Base-by-base conservation (phyloP, 768 basidiomycete genomes). In the Boletus eberwhitei region DNA sequence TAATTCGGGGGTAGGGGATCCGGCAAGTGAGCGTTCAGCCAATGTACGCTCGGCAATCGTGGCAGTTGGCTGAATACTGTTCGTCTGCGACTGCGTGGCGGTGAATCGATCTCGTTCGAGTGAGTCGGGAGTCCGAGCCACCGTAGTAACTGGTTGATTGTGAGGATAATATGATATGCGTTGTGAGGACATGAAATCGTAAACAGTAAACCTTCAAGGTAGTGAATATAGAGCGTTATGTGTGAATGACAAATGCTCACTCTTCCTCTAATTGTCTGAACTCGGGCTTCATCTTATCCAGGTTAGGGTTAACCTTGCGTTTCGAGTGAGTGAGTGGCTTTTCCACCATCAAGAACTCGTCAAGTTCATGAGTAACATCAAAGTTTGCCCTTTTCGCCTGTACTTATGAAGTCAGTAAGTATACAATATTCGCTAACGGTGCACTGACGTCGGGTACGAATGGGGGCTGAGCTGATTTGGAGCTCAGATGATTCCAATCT, bases 351-450 rank as follows among this genome's bases (percentile, higher is more conserved):
- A 99, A 72, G 64, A 98, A 89, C 70, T 99, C 97, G 68, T 99
- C 95, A 11, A 99, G 82, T 75, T 98, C 97, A 66, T 98, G 94
- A 35, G 93, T 86, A 36, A 97, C 88, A 67, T 99, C 96, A 71
- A 98, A 99, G 71, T 99, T 98, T n/a, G 94, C 91, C 72, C 88
- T 88, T 69, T 95, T 94, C 72, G 88, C 85, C 95, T 99, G 66
- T 26, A 34, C 21, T 19, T 12, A 21, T 26, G 36, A 35, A 29
- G 50, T 65, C 3, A 59, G 53, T 11, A 17, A 38, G 46, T 12
- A 19, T 29, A 31, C 5, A 38, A 39, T 2, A 35, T 36, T 19
- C 13, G 22, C 14, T 2, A 41, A 38, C 16, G 13, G n/a, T 24
- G 45, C 19, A 87, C 94, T 62, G 64, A 98, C 94, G 65, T 97